Evolutionary conservation across 495 filamentous ascomycete genomes (phyloP), one percentile per base, ranked within the genome.

Genomic region (Neurospora pannonica): DNA sequence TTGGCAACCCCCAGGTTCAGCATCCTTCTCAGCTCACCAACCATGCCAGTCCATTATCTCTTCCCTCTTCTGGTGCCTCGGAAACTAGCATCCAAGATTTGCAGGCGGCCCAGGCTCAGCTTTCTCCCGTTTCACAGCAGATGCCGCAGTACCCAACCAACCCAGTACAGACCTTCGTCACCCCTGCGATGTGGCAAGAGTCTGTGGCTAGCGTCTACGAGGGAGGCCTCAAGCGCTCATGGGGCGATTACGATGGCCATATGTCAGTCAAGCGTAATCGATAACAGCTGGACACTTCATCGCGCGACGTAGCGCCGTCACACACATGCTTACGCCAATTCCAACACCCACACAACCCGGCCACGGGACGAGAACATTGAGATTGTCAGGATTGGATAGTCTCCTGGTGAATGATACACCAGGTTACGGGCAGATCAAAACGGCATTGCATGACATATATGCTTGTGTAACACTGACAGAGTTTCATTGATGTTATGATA

Each of bases 101-200:
- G 77, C 79, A 86, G 78, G 78, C 82, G 1, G 86, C 84, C 48
- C 81, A 86, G 72, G 84, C 83, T 36, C 78, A 87, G 43, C 83
- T 88, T 28, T 89, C 88, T 10, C 82, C 88, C 5, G 88, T 79
- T 73, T 85, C 80, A 37, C 90, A 90, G 42, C 82, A 85, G 2
- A 79, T 91, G 24, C 82, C 87, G 8, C 85, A 89, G 69, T 89
- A 90, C 73, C 85, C 85, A 39, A 81, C 86, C 15, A 84, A 88
- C 19, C 88, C 86, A 9, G 81, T 84, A 24, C 83, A 85, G 75
- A 86, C 90, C 19, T 91, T 97, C 76, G 93, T 99, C 73, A 97
- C 93, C 15, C 94, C 96, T 13, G 91, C 92, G 74, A 97, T 97
- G 89, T 99, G 96, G 96, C 95, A 97, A 81, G 93, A 97, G 78